These are phyloP conservation scores for Termitomyces sp. DNA, from an alignment of 768 basidiomycete genomes.

Conservation along the genomic window DNA sequence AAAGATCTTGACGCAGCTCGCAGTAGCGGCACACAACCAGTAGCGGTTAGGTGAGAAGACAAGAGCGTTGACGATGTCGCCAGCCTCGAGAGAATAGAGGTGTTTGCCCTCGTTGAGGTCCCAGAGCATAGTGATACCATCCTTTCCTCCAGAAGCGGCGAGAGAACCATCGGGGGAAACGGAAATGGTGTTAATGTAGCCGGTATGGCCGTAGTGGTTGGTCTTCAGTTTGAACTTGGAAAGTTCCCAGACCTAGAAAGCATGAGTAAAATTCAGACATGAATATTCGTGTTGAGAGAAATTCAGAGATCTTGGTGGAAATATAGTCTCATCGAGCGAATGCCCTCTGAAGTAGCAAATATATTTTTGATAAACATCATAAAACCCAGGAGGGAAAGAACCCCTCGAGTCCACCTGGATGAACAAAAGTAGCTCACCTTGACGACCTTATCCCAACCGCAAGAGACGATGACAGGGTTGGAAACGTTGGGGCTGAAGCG, in stretches of 20 bases:
- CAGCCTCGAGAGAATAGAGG: constrained; percentile 98
- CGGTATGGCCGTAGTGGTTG: constrained; percentile 99
- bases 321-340: constrained; percentile 62
- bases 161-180: constrained; percentile 99
- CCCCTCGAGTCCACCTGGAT: neutral
- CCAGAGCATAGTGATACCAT: constrained; percentile 99
- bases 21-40: constrained; percentile 99
- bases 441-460: constrained; percentile 99
- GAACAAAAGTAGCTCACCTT: constrained; percentile 60
- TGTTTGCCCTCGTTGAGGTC: constrained; percentile 99
- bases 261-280: constrained; percentile 11
- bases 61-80: constrained; percentile 96
- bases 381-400: neutral
- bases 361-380: constrained; percentile 41
- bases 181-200: constrained; percentile 98
- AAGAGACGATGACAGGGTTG: constrained; percentile 98
- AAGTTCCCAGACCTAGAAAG: constrained; percentile 92
- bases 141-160: constrained; percentile 98
- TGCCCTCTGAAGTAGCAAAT: constrained; percentile 90
- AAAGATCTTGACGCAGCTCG: constrained; percentile 98
- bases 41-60: constrained; percentile 99
- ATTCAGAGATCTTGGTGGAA: constrained; percentile 80
- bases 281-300: constrained; percentile 26
- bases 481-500: constrained; percentile 97
- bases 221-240: constrained; percentile 99